Evolutionary conservation across 139 green algal species (phyloP).

Genomic region (Picochlorum costavermella): DNA sequence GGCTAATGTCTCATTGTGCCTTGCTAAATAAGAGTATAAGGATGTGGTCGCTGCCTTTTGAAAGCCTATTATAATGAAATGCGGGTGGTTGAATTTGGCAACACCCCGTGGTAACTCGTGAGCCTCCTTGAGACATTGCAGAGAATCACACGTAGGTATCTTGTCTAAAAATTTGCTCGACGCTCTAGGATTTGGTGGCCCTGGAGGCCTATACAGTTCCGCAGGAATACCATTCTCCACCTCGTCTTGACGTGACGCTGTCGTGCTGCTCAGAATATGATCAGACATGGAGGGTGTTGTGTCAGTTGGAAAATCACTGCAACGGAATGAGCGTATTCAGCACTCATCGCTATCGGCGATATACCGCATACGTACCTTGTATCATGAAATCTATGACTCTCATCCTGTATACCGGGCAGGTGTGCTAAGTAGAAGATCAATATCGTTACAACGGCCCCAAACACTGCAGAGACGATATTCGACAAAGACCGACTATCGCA

Average conservation of each 20-base stretch:
- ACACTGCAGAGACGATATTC: too few species aligned
- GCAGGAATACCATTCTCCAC: not conserved
- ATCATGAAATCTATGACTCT: too few species aligned
- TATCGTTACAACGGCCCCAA: too few species aligned
- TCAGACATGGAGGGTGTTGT: too few species aligned
- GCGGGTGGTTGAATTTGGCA: slow-evolving; percentile 5
- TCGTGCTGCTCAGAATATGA: too few species aligned
- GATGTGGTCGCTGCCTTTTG: slow-evolving; percentile 14
- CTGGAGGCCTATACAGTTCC: not conserved
- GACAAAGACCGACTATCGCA: too few species aligned
- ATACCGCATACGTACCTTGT: too few species aligned
- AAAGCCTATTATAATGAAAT: slow-evolving; percentile 10
- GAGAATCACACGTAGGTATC: slow-evolving; percentile 6
- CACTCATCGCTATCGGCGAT: too few species aligned
- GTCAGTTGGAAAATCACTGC: too few species aligned
- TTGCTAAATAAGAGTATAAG: not conserved
- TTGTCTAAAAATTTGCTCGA: not conserved
- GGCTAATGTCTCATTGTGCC: not conserved
- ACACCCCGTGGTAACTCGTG: slow-evolving; percentile 1
- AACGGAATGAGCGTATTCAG: too few species aligned
- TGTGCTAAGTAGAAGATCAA: too few species aligned
- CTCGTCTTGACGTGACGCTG: not conserved
- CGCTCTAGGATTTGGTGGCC: not conserved
- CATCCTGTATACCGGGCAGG: too few species aligned
- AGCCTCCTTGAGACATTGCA: slow-evolving; percentile 20